Evolutionary conservation across 768 basidiomycete genomes (phyloP).

Genomic region (Paxillus ammoniavirescens): DNA sequence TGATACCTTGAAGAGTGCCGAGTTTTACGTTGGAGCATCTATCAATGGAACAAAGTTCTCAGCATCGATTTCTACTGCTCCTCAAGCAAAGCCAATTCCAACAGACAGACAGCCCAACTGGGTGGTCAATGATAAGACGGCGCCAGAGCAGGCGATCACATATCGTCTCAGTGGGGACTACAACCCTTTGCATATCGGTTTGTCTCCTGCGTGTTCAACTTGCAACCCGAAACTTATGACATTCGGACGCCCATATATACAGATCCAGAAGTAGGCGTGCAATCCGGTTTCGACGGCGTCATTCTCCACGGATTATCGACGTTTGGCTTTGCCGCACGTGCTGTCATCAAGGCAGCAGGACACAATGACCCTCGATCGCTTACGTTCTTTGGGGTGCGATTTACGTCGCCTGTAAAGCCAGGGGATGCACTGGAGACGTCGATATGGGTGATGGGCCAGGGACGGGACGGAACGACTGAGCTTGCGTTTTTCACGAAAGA

Average conservation of each 20-base stretch:
- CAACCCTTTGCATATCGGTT: constrained; percentile 51
- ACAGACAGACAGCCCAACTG: constrained; percentile 41
- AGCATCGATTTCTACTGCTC: constrained; percentile 38
- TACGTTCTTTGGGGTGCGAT: constrained; percentile 64
- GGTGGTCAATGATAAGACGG: constrained; percentile 38
- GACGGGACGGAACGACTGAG: constrained; percentile 48
- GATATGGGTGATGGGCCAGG: constrained; percentile 67
- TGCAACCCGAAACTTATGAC: neutral
- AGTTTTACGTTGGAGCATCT: constrained; percentile 12
- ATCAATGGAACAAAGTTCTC: constrained; percentile 30
- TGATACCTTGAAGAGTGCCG: constrained; percentile 17
- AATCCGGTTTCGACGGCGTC: constrained; percentile 71
- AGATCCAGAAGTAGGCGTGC: constrained; percentile 69
- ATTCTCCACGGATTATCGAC: constrained; percentile 79
- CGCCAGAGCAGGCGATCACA: constrained; percentile 42
- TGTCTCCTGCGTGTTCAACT: neutral
- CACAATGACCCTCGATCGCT: constrained; percentile 56
- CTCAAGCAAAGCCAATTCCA: constrained; percentile 34
- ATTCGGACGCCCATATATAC: constrained; percentile 1
- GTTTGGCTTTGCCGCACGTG: constrained; percentile 74
- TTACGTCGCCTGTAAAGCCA: constrained; percentile 75
- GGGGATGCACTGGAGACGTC: constrained; percentile 70
- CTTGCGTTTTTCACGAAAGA: constrained; percentile 40
- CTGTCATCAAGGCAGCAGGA: constrained; percentile 57
- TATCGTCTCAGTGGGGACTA: constrained; percentile 54